Percentiles rank a stretch among this genome's conserved stretches.
Conservation (phyloP, 345 rosid genomes). For the Eucalyptus grandis region DNA sequence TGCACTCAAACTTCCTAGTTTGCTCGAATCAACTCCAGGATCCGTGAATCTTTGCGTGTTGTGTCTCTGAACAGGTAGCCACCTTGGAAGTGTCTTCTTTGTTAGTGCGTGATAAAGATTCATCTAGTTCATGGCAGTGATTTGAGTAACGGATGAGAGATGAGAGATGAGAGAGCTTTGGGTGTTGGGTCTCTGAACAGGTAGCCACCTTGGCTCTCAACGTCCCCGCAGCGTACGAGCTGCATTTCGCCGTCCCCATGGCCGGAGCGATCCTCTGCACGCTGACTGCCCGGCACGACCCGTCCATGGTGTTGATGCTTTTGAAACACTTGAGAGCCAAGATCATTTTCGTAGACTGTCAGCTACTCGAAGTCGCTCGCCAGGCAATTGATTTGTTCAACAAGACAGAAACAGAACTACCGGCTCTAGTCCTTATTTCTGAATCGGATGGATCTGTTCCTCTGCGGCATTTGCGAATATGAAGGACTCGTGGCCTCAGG, state of each 20-base stretch:
- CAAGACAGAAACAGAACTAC: not conserved
- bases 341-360: constrained; percentile 43
- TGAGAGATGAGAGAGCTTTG: not conserved
- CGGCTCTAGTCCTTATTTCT: constrained; percentile 28
- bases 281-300: constrained; percentile 49
- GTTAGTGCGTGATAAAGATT: not conserved
- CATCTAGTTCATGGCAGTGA: not conserved
- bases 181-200: constrained; percentile 6
- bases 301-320: constrained; percentile 35
- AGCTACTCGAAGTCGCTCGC: constrained; percentile 36
- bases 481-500: constrained; percentile 45
- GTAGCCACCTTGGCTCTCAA: constrained; percentile 63
- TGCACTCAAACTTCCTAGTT: too few species aligned
- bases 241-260: constrained; percentile 82
- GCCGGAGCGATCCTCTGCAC: constrained; percentile 66
- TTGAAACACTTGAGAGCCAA: constrained; percentile 49
- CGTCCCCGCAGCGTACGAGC: constrained; percentile 80
- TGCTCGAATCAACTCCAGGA: too few species aligned
- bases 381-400: constrained; percentile 38
- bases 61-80: too few species aligned
- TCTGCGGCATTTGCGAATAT: constrained; percentile 5
- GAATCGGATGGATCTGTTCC: constrained; percentile 5
- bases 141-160: not conserved
- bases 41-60: too few species aligned
- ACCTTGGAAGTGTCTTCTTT: not conserved